A percentile compares a stretch with the other conserved stretches of the same genome.
Evolutionary conservation across 164 flowering plant species (phyloP).

Genomic region (Litsea cubeba): DNA sequence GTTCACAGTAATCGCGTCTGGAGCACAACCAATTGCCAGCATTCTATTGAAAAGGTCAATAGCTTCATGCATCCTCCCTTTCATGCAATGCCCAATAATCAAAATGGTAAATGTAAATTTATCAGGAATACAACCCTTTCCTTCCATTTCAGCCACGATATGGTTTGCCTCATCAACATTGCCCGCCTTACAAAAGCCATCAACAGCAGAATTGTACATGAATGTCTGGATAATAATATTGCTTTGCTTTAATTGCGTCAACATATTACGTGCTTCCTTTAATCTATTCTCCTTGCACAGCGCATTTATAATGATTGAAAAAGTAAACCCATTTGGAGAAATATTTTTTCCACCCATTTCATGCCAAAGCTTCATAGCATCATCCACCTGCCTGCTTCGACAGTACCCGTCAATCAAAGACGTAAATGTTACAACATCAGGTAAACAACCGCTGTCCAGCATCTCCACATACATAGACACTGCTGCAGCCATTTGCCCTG

Average conservation of each 20-base stretch:
- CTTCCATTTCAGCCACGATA: conserved; percentile 70
- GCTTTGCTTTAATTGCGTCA: conserved; percentile 43
- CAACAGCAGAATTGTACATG: conserved; percentile 81
- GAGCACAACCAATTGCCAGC: conserved; percentile 50
- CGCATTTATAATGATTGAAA: conserved; percentile 53
- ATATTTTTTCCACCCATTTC: conserved; percentile 50
- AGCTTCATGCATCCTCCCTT: conserved; percentile 81
- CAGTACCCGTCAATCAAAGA: conserved; percentile 72
- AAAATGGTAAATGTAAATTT: conserved; percentile 82
- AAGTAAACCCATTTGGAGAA: conserved; percentile 65
- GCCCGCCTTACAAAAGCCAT: conserved; percentile 86
- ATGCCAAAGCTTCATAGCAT: conserved; percentile 57
- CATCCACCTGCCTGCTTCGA: conserved; percentile 51
- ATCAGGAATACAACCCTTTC: conserved; percentile 59
- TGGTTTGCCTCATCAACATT: conserved; percentile 80
- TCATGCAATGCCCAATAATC: conserved; percentile 90
- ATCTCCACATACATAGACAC: conserved; percentile 41
- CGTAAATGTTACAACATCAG: conserved; percentile 75
- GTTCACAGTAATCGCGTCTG: conserved; percentile 56
- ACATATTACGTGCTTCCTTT: conserved; percentile 56
- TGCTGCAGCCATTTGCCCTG: conserved; percentile 51
- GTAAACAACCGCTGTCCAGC: conserved; percentile 41
- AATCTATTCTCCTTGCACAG: conserved; percentile 71
- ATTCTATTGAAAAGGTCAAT: conserved; percentile 61
- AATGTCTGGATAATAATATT: conserved; percentile 50